These are phyloP conservation scores for Nicotiana obtusifolia DNA, from an alignment of 257 asterid genomes.

Conservation along the genomic window DNA sequence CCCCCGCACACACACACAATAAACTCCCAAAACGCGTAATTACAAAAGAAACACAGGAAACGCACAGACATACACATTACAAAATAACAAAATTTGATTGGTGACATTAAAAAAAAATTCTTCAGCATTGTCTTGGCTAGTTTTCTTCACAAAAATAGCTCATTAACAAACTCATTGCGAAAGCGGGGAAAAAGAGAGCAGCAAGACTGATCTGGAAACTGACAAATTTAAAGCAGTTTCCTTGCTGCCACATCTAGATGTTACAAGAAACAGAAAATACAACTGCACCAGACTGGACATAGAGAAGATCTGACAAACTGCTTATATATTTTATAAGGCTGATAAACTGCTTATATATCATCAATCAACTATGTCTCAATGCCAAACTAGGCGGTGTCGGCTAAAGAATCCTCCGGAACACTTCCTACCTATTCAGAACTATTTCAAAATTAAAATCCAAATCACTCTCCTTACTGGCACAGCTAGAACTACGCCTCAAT, in stretches of 20 bases:
- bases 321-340: not conserved
- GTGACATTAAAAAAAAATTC: not conserved
- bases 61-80: not conserved
- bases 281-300: conserved; percentile 1
- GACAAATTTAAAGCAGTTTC: not conserved
- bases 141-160: not conserved
- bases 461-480: not conserved
- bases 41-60: not conserved
- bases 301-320: not conserved
- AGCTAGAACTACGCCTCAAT: not conserved
- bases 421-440: not conserved
- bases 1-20: not conserved
- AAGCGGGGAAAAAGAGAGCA: not conserved
- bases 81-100: not conserved
- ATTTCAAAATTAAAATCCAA: not conserved
- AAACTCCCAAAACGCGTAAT: not conserved
- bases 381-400: not conserved
- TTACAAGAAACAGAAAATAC: not conserved
- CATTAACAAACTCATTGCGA: not conserved
- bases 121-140: not conserved
- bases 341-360: not conserved
- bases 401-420: not conserved
- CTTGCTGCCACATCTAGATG: not conserved
- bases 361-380: not conserved
- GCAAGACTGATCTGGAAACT: not conserved